Conservation (phyloP, 805 yeast species). For the Teunomyces stri region DNA sequence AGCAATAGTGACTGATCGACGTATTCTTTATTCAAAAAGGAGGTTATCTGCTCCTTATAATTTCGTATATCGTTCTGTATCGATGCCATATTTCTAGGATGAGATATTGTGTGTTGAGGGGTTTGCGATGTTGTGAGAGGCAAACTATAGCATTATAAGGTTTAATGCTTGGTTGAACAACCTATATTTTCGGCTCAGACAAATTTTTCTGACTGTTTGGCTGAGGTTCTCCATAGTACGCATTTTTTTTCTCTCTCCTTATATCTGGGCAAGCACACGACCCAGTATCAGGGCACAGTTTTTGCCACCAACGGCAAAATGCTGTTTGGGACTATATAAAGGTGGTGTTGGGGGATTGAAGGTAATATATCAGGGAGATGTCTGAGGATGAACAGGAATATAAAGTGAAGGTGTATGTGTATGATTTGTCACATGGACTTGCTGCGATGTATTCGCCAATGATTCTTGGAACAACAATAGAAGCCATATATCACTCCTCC, state of each 20-base stretch:
- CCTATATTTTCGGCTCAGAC: not conserved
- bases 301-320: slow-evolving; percentile 4
- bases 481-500: slow-evolving; percentile 68
- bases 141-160: slow-evolving; percentile 2
- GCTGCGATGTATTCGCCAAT: slow-evolving; percentile 51
- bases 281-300: not conserved
- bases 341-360: no score
- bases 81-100: not conserved
- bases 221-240: not conserved
- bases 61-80: slow-evolving; percentile 5
- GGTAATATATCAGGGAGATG: not conserved
- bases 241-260: not conserved
- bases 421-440: slow-evolving; percentile 61
- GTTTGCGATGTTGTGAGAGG: not conserved
- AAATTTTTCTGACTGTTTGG: not conserved
- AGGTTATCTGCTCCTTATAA: slow-evolving; percentile 27
- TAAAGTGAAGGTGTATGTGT: slow-evolving; percentile 55
- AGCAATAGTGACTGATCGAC: slow-evolving; percentile 44
- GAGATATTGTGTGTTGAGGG: not conserved
- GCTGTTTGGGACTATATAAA: no score
- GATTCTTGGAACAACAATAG: slow-evolving; percentile 52
- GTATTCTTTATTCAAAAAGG: slow-evolving; percentile 16
- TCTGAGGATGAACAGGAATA: slow-evolving; percentile 20
- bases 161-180: not conserved
- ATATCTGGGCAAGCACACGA: not conserved